Evolutionary conservation across 1,284 basidiomycete genomes (phyloP).

Genomic region (Apiotrichum laibachii): DNA sequence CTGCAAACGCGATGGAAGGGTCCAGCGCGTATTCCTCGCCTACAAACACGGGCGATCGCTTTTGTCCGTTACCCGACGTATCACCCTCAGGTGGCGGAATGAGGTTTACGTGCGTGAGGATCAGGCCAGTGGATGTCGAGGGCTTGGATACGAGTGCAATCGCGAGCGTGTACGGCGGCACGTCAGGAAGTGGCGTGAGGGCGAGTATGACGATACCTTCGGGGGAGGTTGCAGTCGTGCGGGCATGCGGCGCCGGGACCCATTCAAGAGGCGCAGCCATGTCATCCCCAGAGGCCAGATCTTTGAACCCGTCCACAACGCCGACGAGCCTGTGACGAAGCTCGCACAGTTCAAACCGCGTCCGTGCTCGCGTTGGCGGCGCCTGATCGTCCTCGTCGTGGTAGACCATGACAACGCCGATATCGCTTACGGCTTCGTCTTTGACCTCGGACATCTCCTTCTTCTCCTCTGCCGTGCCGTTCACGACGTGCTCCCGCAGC

Average conservation of each 20-base stretch:
- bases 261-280: conserved; percentile 13
- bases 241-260: conserved; percentile 12
- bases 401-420: conserved; percentile 13
- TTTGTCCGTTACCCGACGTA: conserved; percentile 2
- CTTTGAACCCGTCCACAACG: conserved; percentile 23
- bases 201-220: conserved; percentile 24
- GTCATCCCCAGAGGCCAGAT: conserved; percentile 11
- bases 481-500: conserved; percentile 7
- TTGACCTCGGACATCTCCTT: conserved; percentile 1
- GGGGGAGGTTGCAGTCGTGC: conserved; percentile 21
- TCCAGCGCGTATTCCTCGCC: conserved; percentile 15
- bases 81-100: conserved; percentile 7
- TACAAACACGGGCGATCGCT: conserved; percentile 14
- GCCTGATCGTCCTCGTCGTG: conserved; percentile 13
- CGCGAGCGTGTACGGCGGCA: conserved; percentile 27
- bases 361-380: conserved; percentile 11
- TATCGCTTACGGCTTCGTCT: conserved; percentile 9
- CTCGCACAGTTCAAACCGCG: conserved; percentile 20
- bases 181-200: conserved; percentile 26
- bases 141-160: conserved; percentile 24
- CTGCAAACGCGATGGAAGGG: conserved; percentile 4
- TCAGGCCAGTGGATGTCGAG: conserved; percentile 16
- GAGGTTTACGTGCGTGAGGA: conserved; percentile 29
- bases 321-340: conserved; percentile 13
- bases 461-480: conserved; percentile 8